Conservation (phyloP, 2,329 filamentous ascomycete genomes). For the Hypoxylon sp. region DNA sequence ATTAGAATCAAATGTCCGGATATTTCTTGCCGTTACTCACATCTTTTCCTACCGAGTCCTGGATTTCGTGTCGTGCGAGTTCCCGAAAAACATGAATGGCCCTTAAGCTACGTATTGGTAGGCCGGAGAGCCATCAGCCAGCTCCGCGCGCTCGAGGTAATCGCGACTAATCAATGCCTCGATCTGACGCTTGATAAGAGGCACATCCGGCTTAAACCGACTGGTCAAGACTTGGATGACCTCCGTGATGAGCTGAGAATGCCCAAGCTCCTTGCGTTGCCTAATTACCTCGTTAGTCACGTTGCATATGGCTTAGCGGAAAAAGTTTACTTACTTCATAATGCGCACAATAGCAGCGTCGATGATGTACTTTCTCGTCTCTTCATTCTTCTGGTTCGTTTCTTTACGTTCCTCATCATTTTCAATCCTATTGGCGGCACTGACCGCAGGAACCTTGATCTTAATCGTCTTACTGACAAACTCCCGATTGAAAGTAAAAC, state of each 20-base stretch:
- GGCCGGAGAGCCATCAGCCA: constrained; percentile 72
- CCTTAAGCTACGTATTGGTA: constrained; percentile 78
- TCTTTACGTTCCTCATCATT: constrained; percentile 74
- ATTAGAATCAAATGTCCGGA: background rate
- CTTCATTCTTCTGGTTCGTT: constrained; percentile 81
- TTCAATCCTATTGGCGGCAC: constrained; percentile 85
- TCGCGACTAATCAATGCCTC: constrained; percentile 81
- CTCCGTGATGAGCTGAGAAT: constrained; percentile 77
- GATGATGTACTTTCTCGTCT: constrained; percentile 76
- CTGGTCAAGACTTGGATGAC: constrained; percentile 75
- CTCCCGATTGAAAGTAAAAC: constrained; percentile 82
- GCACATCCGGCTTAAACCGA: constrained; percentile 81
- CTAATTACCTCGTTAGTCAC: constrained; percentile 58
- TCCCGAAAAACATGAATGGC: background rate
- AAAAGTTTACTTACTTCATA: constrained; percentile 77
- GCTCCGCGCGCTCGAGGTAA: constrained; percentile 82
- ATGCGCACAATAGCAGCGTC: constrained; percentile 84
- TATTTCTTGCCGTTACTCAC: background rate
- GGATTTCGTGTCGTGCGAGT: background rate
- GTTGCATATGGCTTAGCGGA: background rate
- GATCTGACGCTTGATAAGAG: constrained; percentile 83
- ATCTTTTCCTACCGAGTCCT: constrained; percentile 3
- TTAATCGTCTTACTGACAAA: constrained; percentile 87
- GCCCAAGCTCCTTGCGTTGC: constrained; percentile 77
- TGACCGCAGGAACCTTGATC: constrained; percentile 90